Evolutionary conservation across 1,284 basidiomycete genomes (phyloP).

Genomic region (Ganoderma sinense): DNA sequence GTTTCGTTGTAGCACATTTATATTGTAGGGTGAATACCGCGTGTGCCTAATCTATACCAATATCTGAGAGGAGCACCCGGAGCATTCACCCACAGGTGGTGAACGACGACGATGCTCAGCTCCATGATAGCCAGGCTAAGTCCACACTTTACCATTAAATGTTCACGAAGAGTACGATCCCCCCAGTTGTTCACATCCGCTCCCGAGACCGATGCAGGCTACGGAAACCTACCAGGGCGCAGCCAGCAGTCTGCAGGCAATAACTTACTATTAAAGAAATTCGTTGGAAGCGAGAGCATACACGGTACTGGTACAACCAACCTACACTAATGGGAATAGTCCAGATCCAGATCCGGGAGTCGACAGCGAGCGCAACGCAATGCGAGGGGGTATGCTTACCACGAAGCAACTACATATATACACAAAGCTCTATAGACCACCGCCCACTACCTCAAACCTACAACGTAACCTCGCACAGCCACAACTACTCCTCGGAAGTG

Average conservation of each 20-base stretch:
- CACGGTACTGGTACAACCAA: conserved; percentile 21
- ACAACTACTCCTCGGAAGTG: background rate
- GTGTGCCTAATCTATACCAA: too few species aligned
- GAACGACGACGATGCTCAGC: too few species aligned
- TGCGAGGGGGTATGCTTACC: background rate
- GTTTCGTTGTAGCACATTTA: too few species aligned
- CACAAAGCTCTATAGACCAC: background rate
- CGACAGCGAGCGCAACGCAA: background rate
- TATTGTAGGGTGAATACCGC: too few species aligned
- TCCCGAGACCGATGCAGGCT: background rate
- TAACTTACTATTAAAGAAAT: conserved; percentile 16
- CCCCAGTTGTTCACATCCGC: too few species aligned
- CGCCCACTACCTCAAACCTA: background rate
- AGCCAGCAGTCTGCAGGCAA: conserved; percentile 2
- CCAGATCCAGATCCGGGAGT: conserved; percentile 6
- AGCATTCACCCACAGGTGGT: too few species aligned
- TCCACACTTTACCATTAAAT: too few species aligned
- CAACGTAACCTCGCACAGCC: background rate
- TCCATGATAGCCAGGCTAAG: too few species aligned
- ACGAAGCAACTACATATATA: background rate
- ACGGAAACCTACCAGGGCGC: background rate
- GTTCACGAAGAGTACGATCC: too few species aligned
- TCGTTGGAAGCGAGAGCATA: conserved; percentile 17
- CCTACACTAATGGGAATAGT: conserved; percentile 11
- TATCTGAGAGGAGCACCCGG: too few species aligned